A percentile compares a stretch with the other conserved stretches of the same genome.
Conservation (phyloP, 2,329 filamentous ascomycete genomes). For the Aureobasidium vineae region DNA sequence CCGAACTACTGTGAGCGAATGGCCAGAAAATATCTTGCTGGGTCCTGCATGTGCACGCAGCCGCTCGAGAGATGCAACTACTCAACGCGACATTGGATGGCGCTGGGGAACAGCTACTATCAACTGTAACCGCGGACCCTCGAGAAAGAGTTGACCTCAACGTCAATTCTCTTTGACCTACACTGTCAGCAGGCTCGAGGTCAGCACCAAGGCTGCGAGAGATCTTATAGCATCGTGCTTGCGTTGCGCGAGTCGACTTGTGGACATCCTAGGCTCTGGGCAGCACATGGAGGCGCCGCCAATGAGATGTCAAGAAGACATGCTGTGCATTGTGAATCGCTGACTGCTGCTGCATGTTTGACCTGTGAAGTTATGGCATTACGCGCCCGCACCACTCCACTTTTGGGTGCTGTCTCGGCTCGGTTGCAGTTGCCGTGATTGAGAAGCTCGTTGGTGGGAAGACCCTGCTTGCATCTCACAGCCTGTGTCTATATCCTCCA, state of each 20-base stretch:
- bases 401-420: not conserved
- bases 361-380: slow-evolving; percentile 19
- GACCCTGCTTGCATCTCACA: not conserved
- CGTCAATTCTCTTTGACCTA: not conserved
- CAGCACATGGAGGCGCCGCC: not conserved
- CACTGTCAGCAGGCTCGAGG: slow-evolving; percentile 6
- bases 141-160: not conserved
- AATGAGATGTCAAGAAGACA: slow-evolving; percentile 11
- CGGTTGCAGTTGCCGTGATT: not conserved
- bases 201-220: not conserved
- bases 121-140: not conserved
- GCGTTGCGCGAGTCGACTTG: not conserved
- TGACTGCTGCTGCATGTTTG: slow-evolving; percentile 9
- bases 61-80: not conserved
- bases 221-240: slow-evolving; percentile 4
- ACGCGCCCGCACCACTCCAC: slow-evolving; percentile 13
- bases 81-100: not conserved
- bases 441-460: not conserved
- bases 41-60: slow-evolving; percentile 18
- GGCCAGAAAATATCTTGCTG: not conserved
- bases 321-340: slow-evolving; percentile 23
- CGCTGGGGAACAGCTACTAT: not conserved
- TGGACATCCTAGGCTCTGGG: not conserved
- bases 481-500: too few species aligned
- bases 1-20: slow-evolving; percentile 19